These are phyloP conservation scores for Colletotrichum limetticola DNA, from an alignment of 2,329 filamentous ascomycete species.

Conservation along the genomic window DNA sequence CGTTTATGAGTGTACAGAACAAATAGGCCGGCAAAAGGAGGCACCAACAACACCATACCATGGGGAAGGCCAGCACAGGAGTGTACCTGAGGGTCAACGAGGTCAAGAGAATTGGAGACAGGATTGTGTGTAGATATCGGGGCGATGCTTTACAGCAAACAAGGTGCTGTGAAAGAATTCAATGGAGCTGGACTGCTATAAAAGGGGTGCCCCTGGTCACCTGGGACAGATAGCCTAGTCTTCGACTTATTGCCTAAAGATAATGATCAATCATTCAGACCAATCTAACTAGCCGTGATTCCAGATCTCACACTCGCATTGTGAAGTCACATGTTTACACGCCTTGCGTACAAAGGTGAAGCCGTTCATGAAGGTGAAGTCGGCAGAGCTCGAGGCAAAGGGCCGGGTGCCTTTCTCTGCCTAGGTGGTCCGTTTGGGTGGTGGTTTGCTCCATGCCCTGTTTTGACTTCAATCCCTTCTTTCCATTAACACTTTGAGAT, in stretches of 20 bases:
- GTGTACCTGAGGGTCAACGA: background rate
- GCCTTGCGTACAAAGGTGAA: background rate
- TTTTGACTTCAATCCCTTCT: background rate
- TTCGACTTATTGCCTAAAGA: conserved; percentile 29
- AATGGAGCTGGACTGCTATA: conserved; percentile 4
- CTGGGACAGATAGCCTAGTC: background rate
- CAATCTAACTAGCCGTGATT: background rate
- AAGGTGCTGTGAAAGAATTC: background rate
- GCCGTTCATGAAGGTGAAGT: background rate
- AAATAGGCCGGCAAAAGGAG: background rate
- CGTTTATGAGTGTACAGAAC: conserved; percentile 25
- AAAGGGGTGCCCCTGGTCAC: background rate
- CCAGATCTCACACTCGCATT: background rate
- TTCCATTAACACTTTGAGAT: background rate
- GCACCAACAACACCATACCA: conserved; percentile 1
- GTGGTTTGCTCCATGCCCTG: background rate
- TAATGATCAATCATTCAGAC: conserved; percentile 32
- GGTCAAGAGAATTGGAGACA: background rate
- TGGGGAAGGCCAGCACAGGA: background rate
- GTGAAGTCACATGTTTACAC: background rate
- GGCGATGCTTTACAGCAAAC: background rate
- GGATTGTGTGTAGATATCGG: conserved; percentile 14
- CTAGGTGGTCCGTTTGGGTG: background rate
- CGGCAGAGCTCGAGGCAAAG: background rate
- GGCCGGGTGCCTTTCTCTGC: background rate